phyloP scores from a whole-genome alignment of 1,284 basidiomycete genomes.

The Ustilago sp. region DNA sequence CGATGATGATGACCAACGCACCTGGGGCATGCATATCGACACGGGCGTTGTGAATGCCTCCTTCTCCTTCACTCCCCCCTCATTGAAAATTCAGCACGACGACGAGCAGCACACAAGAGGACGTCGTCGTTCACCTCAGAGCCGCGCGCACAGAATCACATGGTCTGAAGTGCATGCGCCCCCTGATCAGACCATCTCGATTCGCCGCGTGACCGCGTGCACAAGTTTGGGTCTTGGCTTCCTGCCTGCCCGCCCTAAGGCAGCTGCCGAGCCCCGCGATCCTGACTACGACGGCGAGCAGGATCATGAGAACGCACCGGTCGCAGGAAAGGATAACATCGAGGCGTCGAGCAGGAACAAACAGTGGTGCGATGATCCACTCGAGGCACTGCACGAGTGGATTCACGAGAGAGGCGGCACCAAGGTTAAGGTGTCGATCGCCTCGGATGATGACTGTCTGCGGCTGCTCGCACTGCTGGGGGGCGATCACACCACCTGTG shows the following conservation, averaged over 20 bases:
- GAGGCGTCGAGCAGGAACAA: background rate
- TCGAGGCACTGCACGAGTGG: constrained; percentile 45
- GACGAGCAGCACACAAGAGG: constrained; percentile 22
- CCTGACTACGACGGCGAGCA: constrained; percentile 24
- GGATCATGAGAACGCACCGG: constrained; percentile 12
- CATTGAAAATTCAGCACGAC: background rate
- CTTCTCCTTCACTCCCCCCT: constrained; percentile 15
- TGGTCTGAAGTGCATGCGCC: constrained; percentile 34
- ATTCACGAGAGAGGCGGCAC: constrained; percentile 28
- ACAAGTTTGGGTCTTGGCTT: constrained; percentile 43
- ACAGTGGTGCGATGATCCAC: constrained; percentile 38
- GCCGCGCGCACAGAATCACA: constrained; percentile 22
- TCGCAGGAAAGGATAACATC: background rate
- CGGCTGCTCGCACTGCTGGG: constrained; percentile 31
- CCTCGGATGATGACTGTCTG: constrained; percentile 50
- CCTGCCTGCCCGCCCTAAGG: constrained; percentile 29
- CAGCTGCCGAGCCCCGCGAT: constrained; percentile 48
- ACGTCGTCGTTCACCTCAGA: constrained; percentile 13
- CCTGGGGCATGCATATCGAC: constrained; percentile 19
- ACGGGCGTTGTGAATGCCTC: constrained; percentile 28
- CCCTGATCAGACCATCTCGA: constrained; percentile 49
- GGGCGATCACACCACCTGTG: background rate
- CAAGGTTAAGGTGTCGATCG: constrained; percentile 36
- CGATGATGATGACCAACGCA: background rate
- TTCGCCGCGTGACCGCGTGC: constrained; percentile 43